Evolutionary conservation across 768 basidiomycete species (phyloP).

Genomic region (Lentinus tigrinus): DNA sequence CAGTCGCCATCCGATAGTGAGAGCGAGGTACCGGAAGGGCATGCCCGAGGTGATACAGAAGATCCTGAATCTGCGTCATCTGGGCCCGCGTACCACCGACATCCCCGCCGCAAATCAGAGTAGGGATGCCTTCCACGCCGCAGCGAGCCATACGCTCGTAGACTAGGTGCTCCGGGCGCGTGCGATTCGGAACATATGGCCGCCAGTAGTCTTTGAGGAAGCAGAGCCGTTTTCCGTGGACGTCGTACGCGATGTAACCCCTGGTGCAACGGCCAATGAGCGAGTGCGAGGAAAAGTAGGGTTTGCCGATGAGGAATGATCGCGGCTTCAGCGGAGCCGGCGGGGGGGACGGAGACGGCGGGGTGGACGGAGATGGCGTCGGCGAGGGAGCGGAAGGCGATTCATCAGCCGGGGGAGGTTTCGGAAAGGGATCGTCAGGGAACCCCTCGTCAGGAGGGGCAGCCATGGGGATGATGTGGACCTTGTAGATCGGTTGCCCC

Average conservation of each 20-base stretch:
- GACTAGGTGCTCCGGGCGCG: neutral
- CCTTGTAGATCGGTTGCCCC: neutral
- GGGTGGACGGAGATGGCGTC: neutral
- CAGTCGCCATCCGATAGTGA: conserved; percentile 1
- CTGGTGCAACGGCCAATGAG: neutral
- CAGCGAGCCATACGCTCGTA: neutral
- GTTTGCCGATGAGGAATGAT: neutral
- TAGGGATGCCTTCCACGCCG: neutral
- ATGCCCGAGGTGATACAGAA: neutral
- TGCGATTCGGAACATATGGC: neutral
- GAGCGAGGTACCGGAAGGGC: neutral
- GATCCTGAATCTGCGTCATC: neutral
- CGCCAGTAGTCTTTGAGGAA: neutral
- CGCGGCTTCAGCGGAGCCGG: neutral
- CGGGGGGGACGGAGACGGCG: neutral
- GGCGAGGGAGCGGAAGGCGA: neutral
- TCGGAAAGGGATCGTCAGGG: neutral
- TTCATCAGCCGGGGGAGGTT: neutral
- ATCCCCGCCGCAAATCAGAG: neutral
- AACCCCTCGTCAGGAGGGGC: neutral
- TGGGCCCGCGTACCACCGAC: neutral
- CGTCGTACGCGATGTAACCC: neutral
- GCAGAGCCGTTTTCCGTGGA: neutral
- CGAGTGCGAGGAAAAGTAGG: neutral
- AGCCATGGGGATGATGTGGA: neutral